Evolutionary conservation across 2,329 filamentous ascomycete genomes (phyloP), one percentile per base, ranked within the genome.

Genomic region (Phyllosticta citrichinensis): DNA sequence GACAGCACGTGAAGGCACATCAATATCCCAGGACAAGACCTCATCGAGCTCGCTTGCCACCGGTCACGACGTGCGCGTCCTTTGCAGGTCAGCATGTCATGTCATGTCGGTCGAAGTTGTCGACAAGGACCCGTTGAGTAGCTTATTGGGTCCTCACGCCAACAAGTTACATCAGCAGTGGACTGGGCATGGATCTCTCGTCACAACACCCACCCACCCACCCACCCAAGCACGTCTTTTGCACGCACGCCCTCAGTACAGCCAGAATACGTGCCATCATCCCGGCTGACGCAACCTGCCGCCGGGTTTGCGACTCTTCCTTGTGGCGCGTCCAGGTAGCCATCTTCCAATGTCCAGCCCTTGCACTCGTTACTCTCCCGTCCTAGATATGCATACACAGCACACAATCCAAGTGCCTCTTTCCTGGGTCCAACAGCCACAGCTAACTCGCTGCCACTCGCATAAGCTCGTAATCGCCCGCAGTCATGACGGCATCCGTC

Each of bases 381-480:
- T 60, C 47, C 58, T 47, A 8, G 40, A 47, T 19, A 47, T 47
- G 40, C 40, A 47, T 4, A n/a, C 40, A 8, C 17, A n/a, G 40
- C 40, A 47, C 3, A n/a, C 40, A 8, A 17, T 40, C 19, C 52
- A 51, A n/a, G 14, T 56, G 51, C 22, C n/a, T 54, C 58, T 56
- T 52, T 60, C 51, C 40, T 47, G 40, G 58, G 58, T 51, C 19
- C n/a, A 25, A 3, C 35, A 35, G 58, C 58, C 58, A 47, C 53
- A 17, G 53, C 58, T 52, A 60, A 60, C 53, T 56, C 35, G 58
- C 58, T 60, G 52, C 58, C 60, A 55, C 60, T 24, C 60, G 56
- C 52, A 55, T 25, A 62, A 62, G 60, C 60, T 62, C 60, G 60
- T 62, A 55, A 62, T 62, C 24, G 56, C 60, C 24, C 52, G 51